These are phyloP conservation scores for Mallotus nudiflorus DNA, from an alignment of 345 rosid genomes.

Conservation along the genomic window DNA sequence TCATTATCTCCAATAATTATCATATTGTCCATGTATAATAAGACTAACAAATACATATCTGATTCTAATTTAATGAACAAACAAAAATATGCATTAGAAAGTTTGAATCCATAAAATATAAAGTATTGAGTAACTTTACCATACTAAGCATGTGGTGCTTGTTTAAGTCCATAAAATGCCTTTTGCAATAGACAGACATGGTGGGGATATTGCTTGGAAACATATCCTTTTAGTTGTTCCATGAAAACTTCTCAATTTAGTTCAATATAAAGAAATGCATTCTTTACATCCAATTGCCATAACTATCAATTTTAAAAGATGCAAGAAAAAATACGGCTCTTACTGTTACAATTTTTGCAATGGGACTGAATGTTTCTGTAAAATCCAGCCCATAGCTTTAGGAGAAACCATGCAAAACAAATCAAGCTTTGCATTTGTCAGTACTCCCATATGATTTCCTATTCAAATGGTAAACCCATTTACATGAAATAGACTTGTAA, in stretches of 20 bases:
- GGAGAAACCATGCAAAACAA: no score
- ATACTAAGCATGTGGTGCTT: slow-evolving; percentile 13
- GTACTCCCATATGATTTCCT: no score
- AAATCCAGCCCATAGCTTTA: neutral
- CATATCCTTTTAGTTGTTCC: slow-evolving; percentile 8
- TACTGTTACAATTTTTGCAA: slow-evolving; percentile 13
- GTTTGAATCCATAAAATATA: slow-evolving; percentile 12
- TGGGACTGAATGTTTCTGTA: neutral
- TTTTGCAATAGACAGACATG: slow-evolving; percentile 18
- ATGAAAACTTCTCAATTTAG: slow-evolving; percentile 9
- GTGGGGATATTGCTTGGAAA: neutral
- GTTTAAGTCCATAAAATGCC: neutral
- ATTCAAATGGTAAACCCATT: slow-evolving; percentile 10
- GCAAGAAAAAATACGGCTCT: slow-evolving; percentile 5
- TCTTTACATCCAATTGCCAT: slow-evolving; percentile 4
- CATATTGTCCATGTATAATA: no score
- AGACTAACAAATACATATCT: no score
- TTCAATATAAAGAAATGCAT: no score
- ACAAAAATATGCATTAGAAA: neutral
- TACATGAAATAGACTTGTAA: slow-evolving; percentile 8
- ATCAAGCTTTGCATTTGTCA: no score
- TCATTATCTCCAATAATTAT: no score
- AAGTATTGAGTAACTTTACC: slow-evolving; percentile 15
- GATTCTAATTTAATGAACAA: no score
- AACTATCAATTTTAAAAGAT: slow-evolving; percentile 6